Evolutionary conservation across 2,329 filamentous ascomycete species (phyloP), one percentile per base, ranked within the genome.

Genomic region (Cercospora janseana): DNA sequence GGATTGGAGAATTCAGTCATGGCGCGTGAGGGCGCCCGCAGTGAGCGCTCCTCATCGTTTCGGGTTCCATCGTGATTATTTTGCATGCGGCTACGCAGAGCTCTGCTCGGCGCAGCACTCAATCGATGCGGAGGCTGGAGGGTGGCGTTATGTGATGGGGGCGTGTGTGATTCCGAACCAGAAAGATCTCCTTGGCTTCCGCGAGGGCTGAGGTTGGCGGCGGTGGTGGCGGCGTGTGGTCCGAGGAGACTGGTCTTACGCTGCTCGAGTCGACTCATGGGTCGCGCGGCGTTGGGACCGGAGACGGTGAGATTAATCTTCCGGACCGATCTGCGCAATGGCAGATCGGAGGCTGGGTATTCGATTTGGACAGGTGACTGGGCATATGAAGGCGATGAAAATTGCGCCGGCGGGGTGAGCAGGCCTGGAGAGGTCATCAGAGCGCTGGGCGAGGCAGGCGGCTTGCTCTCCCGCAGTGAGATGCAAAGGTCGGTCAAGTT

Each of bases 401-500:
- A 23, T 12, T 38, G 20, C n/a, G 18, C 34, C 18, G 34, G 34
- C 20, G 34, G 24, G 34, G 34, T 21, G 12, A 38, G 18, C 34
- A 21, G 34, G 24, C 18, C 34, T 21, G 34, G 34, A 38, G 34
- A 38, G 12, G 34, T 21, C n/a, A 38, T 21, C 6, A 38, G 8
- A 6, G 21, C 32, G 4, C 27, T 2, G 49, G 42, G 4, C 12
- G 56, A 46, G 13, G 57, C 51, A 26, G 66, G 63, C 37, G 63
- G 60, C 41, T 66, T 67, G 38, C 60, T 63, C 41, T 76, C 73
- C 56, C 70, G 74, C 10, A 98, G 74, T 1, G 90, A 87, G 49
- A 98, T 80, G 65, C 89, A 95, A 5, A 98, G 77, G 69, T 98
- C 93, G 0, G 92, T 97, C 58, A 98, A 73, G 63, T 87, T 93